Conservation (phyloP, 208 protist species). For the Crithidia expoeki region DNA sequence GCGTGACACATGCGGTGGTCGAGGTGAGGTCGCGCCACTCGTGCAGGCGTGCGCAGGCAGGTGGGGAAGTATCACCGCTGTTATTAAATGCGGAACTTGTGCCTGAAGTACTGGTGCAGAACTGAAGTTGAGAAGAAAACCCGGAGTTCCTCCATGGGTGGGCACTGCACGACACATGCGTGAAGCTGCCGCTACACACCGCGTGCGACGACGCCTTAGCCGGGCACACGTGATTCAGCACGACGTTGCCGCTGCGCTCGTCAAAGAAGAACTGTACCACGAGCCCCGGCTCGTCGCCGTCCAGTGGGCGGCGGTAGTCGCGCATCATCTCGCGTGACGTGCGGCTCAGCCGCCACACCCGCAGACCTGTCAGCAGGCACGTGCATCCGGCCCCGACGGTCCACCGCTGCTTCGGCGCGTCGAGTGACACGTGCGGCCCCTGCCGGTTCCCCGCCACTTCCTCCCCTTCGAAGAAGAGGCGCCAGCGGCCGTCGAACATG, state of each 20-base stretch:
- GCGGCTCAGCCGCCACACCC: constrained; percentile 78
- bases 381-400: constrained; percentile 75
- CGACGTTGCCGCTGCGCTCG: constrained; percentile 85
- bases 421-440: constrained; percentile 76
- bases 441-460: constrained; percentile 69
- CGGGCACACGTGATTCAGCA: constrained; percentile 70
- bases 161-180: constrained; percentile 43
- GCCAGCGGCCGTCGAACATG: constrained; percentile 90
- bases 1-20: constrained; percentile 34
- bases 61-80: background rate
- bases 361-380: constrained; percentile 77
- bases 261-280: constrained; percentile 82
- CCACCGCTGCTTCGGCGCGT: constrained; percentile 79
- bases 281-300: constrained; percentile 75
- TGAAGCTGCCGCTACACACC: constrained; percentile 56
- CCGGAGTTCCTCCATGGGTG: constrained; percentile 44
- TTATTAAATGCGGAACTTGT: no score
- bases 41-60: constrained; percentile 35
- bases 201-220: constrained; percentile 53
- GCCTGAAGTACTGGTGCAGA: no score
- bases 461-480: constrained; percentile 79
- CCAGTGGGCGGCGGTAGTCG: constrained; percentile 70
- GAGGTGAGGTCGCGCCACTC: constrained; percentile 48
- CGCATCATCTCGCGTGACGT: constrained; percentile 67
- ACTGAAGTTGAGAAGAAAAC: constrained; percentile 7